Conservation (phyloP, 352 stramenopile genomes). For the Proteromonas lacertae region DNA sequence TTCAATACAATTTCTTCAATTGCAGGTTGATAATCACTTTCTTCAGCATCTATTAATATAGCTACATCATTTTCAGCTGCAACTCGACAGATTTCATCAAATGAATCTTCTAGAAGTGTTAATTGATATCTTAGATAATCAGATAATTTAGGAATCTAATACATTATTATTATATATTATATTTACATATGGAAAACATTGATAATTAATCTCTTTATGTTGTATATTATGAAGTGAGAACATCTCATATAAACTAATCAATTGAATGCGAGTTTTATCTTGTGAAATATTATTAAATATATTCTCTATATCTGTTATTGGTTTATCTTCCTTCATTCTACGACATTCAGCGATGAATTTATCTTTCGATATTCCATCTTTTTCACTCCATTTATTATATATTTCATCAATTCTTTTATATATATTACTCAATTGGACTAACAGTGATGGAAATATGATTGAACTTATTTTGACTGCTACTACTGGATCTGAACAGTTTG, state of each 20-base stretch:
- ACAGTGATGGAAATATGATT: too few relatives aligned
- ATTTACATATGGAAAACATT: too few relatives aligned
- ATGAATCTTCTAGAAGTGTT: slow-evolving; percentile 34
- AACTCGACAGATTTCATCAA: slow-evolving; percentile 13
- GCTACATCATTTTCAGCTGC: slow-evolving; percentile 33
- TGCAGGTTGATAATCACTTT: slow-evolving; percentile 77
- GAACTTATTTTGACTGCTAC: too few relatives aligned
- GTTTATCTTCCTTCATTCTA: too few relatives aligned
- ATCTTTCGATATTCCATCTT: too few relatives aligned
- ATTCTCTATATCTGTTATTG: too few relatives aligned
- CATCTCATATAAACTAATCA: slow-evolving; percentile 13
- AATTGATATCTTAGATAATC: slow-evolving; percentile 50
- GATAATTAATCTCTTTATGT: slow-evolving; percentile 1
- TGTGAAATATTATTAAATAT: slow-evolving; percentile 35
- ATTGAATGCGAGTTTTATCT: slow-evolving; percentile 32
- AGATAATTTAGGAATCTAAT: slow-evolving; percentile 8
- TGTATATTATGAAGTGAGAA: slow-evolving; percentile 1
- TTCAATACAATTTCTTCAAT: slow-evolving; percentile 60
- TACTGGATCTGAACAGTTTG: too few relatives aligned
- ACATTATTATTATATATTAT: too few relatives aligned
- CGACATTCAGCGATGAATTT: too few relatives aligned
- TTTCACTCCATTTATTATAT: too few relatives aligned
- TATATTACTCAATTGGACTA: too few relatives aligned
- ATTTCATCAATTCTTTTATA: too few relatives aligned
- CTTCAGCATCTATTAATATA: slow-evolving; percentile 88